Evolutionary conservation across 495 filamentous ascomycete genomes (phyloP).

Genomic region (Lasiosphaeria ovina): DNA sequence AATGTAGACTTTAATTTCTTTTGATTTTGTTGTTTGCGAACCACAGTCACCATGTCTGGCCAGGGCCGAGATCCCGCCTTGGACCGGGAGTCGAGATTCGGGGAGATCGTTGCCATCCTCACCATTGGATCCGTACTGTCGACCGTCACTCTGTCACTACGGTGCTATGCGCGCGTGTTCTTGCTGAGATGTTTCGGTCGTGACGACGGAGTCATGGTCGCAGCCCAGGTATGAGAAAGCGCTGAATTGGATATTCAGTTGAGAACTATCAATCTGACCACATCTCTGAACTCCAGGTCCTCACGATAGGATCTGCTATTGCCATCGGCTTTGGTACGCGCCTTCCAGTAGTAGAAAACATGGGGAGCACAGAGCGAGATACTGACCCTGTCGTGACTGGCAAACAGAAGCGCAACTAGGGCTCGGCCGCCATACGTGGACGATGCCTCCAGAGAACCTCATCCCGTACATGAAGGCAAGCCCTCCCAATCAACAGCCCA

Average conservation of each 20-base stretch:
- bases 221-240: slow-evolving; percentile 12
- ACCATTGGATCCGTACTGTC: slow-evolving; percentile 10
- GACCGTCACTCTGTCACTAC: slow-evolving; percentile 9
- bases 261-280: not conserved
- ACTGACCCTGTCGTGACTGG: not conserved
- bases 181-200: slow-evolving; percentile 16
- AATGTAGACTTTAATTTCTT: no score
- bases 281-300: not conserved
- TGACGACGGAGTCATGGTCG: slow-evolving; percentile 18
- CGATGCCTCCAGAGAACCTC: slow-evolving; percentile 18
- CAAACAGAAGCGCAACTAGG: slow-evolving; percentile 20
- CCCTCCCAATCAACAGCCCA: slow-evolving; percentile 34
- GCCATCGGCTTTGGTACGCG: slow-evolving; percentile 27
- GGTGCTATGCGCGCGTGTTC: slow-evolving; percentile 16
- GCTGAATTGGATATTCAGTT: no score
- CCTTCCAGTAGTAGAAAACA: not conserved
- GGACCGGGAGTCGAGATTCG: slow-evolving; percentile 16
- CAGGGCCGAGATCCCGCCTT: slow-evolving; percentile 16
- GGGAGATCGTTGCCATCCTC: slow-evolving; percentile 18
- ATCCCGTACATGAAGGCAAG: slow-evolving; percentile 18
- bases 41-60: slow-evolving; percentile 9
- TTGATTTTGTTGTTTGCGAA: no score
- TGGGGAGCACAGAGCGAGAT: no score
- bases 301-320: slow-evolving; percentile 20
- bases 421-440: slow-evolving; percentile 36